These are phyloP conservation scores for Amniculicola lignicola DNA, from an alignment of 495 filamentous ascomycete species.

Conservation along the genomic window DNA sequence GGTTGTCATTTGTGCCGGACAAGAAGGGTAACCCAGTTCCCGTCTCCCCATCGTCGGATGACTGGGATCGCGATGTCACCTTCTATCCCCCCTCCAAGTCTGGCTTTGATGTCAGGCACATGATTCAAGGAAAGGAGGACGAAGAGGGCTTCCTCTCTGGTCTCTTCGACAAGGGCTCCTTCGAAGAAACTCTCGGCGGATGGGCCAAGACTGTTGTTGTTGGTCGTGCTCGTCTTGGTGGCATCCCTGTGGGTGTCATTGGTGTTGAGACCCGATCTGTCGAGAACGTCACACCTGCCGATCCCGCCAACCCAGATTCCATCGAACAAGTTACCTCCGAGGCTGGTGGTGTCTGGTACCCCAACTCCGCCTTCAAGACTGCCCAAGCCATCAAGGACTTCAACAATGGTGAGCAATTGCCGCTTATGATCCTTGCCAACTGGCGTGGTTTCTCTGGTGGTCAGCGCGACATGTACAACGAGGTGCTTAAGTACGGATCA, in stretches of 20 bases:
- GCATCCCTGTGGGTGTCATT: conserved; percentile 98
- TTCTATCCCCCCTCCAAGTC: conserved; percentile 85
- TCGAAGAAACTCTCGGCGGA: conserved; percentile 92
- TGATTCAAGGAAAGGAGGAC: conserved; percentile 87
- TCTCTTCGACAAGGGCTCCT: conserved; percentile 94
- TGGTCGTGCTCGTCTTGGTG: conserved; percentile 92
- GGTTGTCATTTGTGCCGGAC: conserved; percentile 95
- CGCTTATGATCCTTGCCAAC: conserved; percentile 98
- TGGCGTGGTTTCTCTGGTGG: conserved; percentile 99
- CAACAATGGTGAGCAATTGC: conserved; percentile 97
- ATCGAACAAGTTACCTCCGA: conserved; percentile 90
- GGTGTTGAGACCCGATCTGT: conserved; percentile 93
- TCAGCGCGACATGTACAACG: conserved; percentile 99
- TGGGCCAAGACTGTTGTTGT: conserved; percentile 97
- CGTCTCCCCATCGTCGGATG: conserved; percentile 77
- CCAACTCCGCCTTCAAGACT: conserved; percentile 99
- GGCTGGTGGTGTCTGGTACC: conserved; percentile 99
- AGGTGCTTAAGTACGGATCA: conserved; percentile 97
- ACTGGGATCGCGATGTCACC: conserved; percentile 87
- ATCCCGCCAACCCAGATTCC: conserved; percentile 96
- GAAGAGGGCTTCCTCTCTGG: conserved; percentile 83
- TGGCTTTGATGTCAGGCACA: conserved; percentile 88
- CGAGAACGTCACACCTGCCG: conserved; percentile 96
- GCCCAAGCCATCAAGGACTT: conserved; percentile 98
- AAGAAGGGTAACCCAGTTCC: conserved; percentile 86